phyloP scores from a whole-genome alignment of 768 basidiomycete species.

The Tubosaeta brunneosetosa region DNA sequence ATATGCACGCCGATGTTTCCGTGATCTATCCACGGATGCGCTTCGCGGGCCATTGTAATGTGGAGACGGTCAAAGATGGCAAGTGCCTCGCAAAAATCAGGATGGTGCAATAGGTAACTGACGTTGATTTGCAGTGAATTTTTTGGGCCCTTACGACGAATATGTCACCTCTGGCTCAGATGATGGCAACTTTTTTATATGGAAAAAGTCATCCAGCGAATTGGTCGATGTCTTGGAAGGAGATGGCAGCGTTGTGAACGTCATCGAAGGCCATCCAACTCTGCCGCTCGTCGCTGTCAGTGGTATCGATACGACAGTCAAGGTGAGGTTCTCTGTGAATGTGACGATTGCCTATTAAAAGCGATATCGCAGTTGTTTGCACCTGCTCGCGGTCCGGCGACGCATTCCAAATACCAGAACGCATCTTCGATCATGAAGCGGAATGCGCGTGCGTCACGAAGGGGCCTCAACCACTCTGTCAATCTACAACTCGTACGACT shows the following conservation, averaged over 20 bases:
- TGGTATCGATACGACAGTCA: constrained; percentile 83
- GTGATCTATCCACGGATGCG: constrained; percentile 58
- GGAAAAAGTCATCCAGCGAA: constrained; percentile 63
- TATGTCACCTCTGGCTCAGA: constrained; percentile 81
- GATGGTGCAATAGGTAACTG: neutral
- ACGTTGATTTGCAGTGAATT: constrained; percentile 58
- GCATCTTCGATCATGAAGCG: constrained; percentile 50
- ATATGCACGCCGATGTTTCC: constrained; percentile 37
- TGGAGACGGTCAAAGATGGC: constrained; percentile 88
- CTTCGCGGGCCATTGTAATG: constrained; percentile 69
- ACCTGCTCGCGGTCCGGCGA: constrained; percentile 43
- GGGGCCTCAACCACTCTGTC: constrained; percentile 14
- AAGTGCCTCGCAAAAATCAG: constrained; percentile 20
- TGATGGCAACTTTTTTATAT: constrained; percentile 84
- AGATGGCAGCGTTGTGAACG: constrained; percentile 77
- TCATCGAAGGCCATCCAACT: constrained; percentile 76
- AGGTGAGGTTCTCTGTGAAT: constrained; percentile 42
- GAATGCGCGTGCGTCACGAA: constrained; percentile 42
- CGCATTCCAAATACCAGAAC: constrained; percentile 51
- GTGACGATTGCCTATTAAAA: neutral
- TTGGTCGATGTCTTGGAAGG: constrained; percentile 81
- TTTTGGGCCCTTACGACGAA: constrained; percentile 74
- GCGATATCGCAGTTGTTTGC: constrained; percentile 55
- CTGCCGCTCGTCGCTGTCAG: constrained; percentile 80
- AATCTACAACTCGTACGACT: constrained; percentile 28